A percentile compares a stretch with the other conserved stretches of the same genome.
These are phyloP conservation scores for Glycine latifolia DNA, from an alignment of 306 rosid species.

Conservation along the genomic window DNA sequence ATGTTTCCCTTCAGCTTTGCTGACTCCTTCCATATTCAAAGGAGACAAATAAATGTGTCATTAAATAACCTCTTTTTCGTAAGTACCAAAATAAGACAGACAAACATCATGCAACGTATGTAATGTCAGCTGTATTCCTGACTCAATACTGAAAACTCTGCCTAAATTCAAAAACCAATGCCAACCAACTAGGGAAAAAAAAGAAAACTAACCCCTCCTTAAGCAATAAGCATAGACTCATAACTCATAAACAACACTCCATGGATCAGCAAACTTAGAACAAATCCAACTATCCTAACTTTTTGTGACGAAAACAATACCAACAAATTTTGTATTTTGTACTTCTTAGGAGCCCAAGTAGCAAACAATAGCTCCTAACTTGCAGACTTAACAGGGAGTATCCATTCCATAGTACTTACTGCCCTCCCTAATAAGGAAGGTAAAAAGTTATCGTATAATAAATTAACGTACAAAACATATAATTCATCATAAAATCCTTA, in stretches of 20 bases:
- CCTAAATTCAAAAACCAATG: slow-evolving; percentile 12
- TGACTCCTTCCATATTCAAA: not conserved
- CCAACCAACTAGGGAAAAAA: not conserved
- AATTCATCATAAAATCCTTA: not conserved
- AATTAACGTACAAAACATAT: not conserved
- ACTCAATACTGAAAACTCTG: not conserved
- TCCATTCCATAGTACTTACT: not conserved
- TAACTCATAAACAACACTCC: not conserved
- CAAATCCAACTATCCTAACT: too few relatives aligned
- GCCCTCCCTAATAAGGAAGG: not conserved
- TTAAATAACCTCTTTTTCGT: not conserved
- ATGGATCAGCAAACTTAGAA: not conserved
- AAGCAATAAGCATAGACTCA: not conserved
- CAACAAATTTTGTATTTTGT: too few relatives aligned
- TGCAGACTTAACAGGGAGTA: not conserved
- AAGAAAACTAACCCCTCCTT: not conserved
- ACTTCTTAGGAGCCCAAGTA: not conserved
- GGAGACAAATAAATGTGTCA: too few relatives aligned
- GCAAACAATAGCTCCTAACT: not conserved
- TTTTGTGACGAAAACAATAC: too few relatives aligned
- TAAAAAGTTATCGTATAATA: not conserved
- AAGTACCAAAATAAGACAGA: slow-evolving; percentile 14
- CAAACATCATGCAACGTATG: not conserved
- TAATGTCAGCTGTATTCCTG: not conserved
- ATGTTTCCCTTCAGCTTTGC: slow-evolving; percentile 13